Percentiles rank a stretch among this genome's conserved stretches.
These are phyloP conservation scores for Cantharellus anzutake DNA, from an alignment of 768 basidiomycete species.

Conservation along the genomic window DNA sequence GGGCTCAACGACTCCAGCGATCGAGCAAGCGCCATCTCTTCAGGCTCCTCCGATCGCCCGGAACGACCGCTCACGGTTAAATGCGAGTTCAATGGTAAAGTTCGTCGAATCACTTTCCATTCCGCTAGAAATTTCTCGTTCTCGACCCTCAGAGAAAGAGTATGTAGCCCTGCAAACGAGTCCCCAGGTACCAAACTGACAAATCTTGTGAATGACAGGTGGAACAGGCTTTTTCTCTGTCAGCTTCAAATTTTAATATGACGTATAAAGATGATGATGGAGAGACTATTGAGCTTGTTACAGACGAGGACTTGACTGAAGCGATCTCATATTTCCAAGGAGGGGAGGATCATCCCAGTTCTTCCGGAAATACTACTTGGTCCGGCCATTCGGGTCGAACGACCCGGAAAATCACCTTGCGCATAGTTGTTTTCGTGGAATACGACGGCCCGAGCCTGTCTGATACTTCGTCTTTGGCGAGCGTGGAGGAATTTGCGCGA, in stretches of 20 bases:
- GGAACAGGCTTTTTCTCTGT: slow-evolving; percentile 67
- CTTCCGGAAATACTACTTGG: slow-evolving; percentile 46
- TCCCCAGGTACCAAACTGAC: not conserved
- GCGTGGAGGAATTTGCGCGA: slow-evolving; percentile 45
- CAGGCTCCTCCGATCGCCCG: slow-evolving; percentile 23
- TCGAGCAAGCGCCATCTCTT: too few species aligned
- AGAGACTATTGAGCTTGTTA: slow-evolving; percentile 47
- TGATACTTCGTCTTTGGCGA: slow-evolving; percentile 67
- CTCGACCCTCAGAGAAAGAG: slow-evolving; percentile 52
- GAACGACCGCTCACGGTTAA: slow-evolving; percentile 69
- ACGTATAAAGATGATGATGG: slow-evolving; percentile 81
- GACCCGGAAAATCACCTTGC: slow-evolving; percentile 54
- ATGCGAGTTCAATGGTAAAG: slow-evolving; percentile 56
- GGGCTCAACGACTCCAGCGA: too few species aligned
- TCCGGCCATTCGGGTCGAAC: slow-evolving; percentile 52
- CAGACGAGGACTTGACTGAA: slow-evolving; percentile 61
- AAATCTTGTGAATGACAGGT: slow-evolving; percentile 29
- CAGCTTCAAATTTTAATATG: slow-evolving; percentile 47
- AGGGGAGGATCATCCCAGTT: slow-evolving; percentile 39
- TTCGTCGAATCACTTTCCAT: slow-evolving; percentile 60
- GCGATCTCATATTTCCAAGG: slow-evolving; percentile 76
- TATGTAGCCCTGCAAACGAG: slow-evolving; percentile 18
- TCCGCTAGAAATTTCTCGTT: slow-evolving; percentile 67
- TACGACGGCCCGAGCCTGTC: slow-evolving; percentile 85
- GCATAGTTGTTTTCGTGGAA: slow-evolving; percentile 61